Conservation (phyloP, 768 basidiomycete genomes). For the Lentinula sp. region DNA sequence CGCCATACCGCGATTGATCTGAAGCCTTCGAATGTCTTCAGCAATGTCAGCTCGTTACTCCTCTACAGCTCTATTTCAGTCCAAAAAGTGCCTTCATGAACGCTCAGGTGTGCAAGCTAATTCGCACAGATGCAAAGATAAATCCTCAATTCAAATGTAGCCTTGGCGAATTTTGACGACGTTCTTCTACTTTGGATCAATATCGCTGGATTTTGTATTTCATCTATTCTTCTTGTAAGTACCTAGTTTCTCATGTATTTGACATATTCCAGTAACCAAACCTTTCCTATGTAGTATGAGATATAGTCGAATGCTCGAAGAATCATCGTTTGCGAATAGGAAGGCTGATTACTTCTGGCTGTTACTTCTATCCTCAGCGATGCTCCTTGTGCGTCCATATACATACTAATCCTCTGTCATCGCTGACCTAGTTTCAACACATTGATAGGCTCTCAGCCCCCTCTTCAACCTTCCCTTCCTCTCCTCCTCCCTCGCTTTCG, state of each 20-base stretch:
- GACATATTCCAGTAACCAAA: no score
- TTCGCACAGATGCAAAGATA: no score
- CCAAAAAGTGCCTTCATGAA: slow-evolving; percentile 81
- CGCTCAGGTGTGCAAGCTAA: slow-evolving; percentile 50
- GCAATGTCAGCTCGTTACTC: slow-evolving; percentile 92
- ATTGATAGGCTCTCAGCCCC: slow-evolving; percentile 65
- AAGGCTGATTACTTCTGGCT: slow-evolving; percentile 97
- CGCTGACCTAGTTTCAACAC: not conserved
- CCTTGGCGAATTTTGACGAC: slow-evolving; percentile 86
- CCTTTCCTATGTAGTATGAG: slow-evolving; percentile 70
- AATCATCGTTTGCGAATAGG: slow-evolving; percentile 88
- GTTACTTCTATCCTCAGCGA: slow-evolving; percentile 71
- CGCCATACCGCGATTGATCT: slow-evolving; percentile 1
- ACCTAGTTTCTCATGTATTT: not conserved
- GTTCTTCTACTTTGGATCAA: slow-evolving; percentile 93
- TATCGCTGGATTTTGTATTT: slow-evolving; percentile 92
- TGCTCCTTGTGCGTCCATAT: slow-evolving; percentile 69
- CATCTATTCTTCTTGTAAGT: slow-evolving; percentile 98
- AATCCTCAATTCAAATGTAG: slow-evolving; percentile 30
- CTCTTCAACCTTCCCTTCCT: slow-evolving; percentile 91
- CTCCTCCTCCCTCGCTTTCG: slow-evolving; percentile 88
- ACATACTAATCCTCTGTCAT: slow-evolving; percentile 1
- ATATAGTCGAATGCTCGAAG: slow-evolving; percentile 94
- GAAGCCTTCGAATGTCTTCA: slow-evolving; percentile 20
- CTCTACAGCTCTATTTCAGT: slow-evolving; percentile 90